Conservation (phyloP, 441 rosid genomes). For the Arabidopsis hybrid region DNA sequence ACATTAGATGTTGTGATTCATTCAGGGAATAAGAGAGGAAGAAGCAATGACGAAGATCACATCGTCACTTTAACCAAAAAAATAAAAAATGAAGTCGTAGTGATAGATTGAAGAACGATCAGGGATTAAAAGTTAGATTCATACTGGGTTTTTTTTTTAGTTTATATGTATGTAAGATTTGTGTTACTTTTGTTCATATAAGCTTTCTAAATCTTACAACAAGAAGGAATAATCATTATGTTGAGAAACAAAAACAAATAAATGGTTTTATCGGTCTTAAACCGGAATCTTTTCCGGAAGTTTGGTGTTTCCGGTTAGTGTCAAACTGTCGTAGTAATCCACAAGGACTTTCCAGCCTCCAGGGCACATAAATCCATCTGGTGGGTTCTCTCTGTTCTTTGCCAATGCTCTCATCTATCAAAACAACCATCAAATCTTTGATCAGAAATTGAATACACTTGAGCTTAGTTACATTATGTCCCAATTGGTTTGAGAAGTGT, state of each 20-base stretch:
- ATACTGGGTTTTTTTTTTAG: not conserved
- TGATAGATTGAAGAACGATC: not conserved
- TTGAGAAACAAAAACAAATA: not conserved
- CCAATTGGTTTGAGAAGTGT: not conserved
- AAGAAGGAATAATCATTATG: not conserved
- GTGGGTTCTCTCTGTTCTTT: constrained; percentile 84
- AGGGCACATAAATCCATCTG: constrained; percentile 94
- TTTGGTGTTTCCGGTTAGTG: constrained; percentile 45
- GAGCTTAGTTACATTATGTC: not conserved
- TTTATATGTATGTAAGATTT: not conserved
- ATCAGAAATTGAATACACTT: not conserved
- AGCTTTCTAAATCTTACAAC: constrained; percentile 21
- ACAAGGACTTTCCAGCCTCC: constrained; percentile 91
- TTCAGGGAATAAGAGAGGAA: not conserved
- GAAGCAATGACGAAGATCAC: not conserved
- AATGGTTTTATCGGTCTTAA: constrained; percentile 36
- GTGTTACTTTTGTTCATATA: not conserved
- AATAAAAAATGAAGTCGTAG: not conserved
- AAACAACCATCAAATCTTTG: not conserved
- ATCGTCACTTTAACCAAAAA: not conserved
- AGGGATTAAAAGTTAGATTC: not conserved
- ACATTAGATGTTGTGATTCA: constrained; percentile 71
- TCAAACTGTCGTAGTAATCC: constrained; percentile 75
- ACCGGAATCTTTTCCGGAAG: constrained; percentile 64
- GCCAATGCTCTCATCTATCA: constrained; percentile 80